Evolutionary conservation across 1,284 basidiomycete species (phyloP).

Genomic region (Caloboletus firmus): DNA sequence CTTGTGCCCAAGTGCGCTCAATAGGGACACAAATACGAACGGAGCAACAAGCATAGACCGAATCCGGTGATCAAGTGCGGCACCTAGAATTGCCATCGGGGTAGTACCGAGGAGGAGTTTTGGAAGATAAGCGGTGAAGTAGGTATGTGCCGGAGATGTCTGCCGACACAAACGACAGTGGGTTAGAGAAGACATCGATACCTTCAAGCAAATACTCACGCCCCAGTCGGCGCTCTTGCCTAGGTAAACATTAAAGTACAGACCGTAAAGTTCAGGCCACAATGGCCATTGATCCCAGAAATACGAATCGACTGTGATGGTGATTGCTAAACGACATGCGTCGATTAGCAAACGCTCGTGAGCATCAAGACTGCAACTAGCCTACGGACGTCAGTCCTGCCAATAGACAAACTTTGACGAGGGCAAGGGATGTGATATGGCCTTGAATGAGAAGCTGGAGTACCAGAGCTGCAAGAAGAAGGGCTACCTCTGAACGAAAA

Average conservation of each 20-base stretch:
- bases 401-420: slow-evolving; percentile 55
- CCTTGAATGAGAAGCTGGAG: slow-evolving; percentile 55
- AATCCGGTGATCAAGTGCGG: slow-evolving; percentile 47
- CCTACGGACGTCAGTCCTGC: slow-evolving; percentile 58
- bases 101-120: slow-evolving; percentile 72
- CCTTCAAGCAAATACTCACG: slow-evolving; percentile 46
- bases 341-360: not conserved
- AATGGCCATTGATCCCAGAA: slow-evolving; percentile 75
- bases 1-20: slow-evolving; percentile 84
- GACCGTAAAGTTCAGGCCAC: slow-evolving; percentile 85
- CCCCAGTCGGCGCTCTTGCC: slow-evolving; percentile 94
- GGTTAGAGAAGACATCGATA: slow-evolving; percentile 2
- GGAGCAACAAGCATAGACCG: slow-evolving; percentile 54
- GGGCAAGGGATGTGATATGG: slow-evolving; percentile 43
- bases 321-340: slow-evolving; percentile 50
- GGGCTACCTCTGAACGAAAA: slow-evolving; percentile 79
- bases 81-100: slow-evolving; percentile 63
- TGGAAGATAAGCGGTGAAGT: slow-evolving; percentile 73
- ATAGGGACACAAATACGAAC: slow-evolving; percentile 56
- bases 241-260: slow-evolving; percentile 86
- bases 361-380: slow-evolving; percentile 35
- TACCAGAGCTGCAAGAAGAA: slow-evolving; percentile 63
- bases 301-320: slow-evolving; percentile 76
- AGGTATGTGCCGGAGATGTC: slow-evolving; percentile 73
- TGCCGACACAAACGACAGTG: slow-evolving; percentile 33